Evolutionary conservation across 169 alveolate genomes (phyloP).

Genomic region (Plasmodium gonderi): DNA sequence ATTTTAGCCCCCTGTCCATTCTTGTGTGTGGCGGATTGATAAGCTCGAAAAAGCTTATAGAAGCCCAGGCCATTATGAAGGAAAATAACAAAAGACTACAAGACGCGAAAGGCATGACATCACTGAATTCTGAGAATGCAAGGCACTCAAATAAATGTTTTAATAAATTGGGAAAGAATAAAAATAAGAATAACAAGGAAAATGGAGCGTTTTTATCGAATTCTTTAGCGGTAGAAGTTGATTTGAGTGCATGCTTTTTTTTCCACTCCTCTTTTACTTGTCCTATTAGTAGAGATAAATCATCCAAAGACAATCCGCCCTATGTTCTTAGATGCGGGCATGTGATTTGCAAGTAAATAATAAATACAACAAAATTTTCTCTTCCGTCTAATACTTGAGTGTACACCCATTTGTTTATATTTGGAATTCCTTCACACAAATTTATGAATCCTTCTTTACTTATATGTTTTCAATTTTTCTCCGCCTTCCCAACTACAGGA

Average conservation of each 20-base stretch:
- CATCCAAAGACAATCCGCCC: conserved; percentile 75
- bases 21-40: conserved; percentile 75
- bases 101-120: conserved; percentile 19
- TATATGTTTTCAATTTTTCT: background rate
- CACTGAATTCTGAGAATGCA: background rate
- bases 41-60: conserved; percentile 75
- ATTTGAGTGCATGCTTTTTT: conserved; percentile 75
- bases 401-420: background rate
- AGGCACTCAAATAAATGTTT: background rate
- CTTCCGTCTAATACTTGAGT: background rate
- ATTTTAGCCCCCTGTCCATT: conserved; percentile 73
- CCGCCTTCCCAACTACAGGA: background rate
- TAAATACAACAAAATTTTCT: background rate
- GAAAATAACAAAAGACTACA: conserved; percentile 68
- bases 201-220: conserved; percentile 28
- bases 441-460: background rate
- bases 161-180: conserved; percentile 33
- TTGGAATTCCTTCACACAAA: background rate
- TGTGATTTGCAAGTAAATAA: conserved; percentile 75
- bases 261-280: conserved; percentile 79
- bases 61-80: conserved; percentile 56
- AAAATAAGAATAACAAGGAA: conserved; percentile 40
- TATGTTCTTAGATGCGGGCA: conserved; percentile 77
- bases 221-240: conserved; percentile 75
- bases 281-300: conserved; percentile 75